Evolutionary conservation across 257 asterid genomes (phyloP), one percentile per base, ranked within the genome.

Genomic region (Nicotiana otophora): DNA sequence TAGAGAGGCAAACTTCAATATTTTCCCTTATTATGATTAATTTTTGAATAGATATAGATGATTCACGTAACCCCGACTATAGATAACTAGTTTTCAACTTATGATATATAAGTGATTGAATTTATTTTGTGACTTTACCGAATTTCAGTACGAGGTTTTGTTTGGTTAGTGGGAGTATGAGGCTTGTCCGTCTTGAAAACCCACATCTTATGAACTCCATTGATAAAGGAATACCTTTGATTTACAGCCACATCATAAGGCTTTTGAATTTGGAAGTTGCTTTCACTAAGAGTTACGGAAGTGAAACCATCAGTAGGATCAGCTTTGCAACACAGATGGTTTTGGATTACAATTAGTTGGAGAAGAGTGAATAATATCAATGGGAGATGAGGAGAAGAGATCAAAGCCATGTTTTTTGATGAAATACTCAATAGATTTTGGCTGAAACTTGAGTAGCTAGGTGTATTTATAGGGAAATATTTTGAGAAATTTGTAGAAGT

Each of bases 151-250:
- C 84, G 88, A 0, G 88, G 81, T 28, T 57, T 81, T 15, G 87
- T 83, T 16, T 33, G 76, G 53, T 84, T 86, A 55, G 69, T 53
- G 4, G 33, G 30, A 5, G 48, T 61, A 34, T 82, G 77, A 80
- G 86, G 84, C 16, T 86, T 86, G 60, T 86, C 88, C 2, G 80
- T 78, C 11, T 75, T 39, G 34, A 53, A 84, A 65, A 85, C 86
- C 88, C 86, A 83, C 16, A 85, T 16, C 34, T 30, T 83, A 60
- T 72, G 84, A 39, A 83, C 81, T 61, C 84, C 86, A 83, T 85
- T 53, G 31, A 78, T 77, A 53, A 60, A 83, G 58, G 70, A 77
- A 67, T 85, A 85, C 17, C 82, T 64, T 54, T 83, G 86, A 54
- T 85, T 53, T 20, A 68, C 66, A 16, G 86, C 76, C 11, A 82